Evolutionary conservation across 164 flowering plant genomes (phyloP), one percentile per base, ranked within the genome.

Genomic region (Kingdonia uniflora): DNA sequence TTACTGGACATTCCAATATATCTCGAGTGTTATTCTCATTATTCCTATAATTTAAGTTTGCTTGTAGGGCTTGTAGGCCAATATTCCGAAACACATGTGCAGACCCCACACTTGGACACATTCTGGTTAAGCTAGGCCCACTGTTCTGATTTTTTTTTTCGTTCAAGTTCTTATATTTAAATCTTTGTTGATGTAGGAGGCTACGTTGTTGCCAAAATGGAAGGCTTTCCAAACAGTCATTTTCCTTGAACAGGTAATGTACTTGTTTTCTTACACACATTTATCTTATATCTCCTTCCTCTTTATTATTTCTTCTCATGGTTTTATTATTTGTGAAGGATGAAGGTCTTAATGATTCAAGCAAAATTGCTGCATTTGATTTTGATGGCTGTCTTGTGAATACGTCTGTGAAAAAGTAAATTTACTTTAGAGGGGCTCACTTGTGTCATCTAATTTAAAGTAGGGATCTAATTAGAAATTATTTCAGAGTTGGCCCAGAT

Each of bases 371-470:
- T 52, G 96, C 98, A 49, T 92, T 92, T 74, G 96, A 92, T 77
- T 92, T 92, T 80, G 98, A 92, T 80, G 96, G 95, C 16, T 85
- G 95, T 59, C 96, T 92, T 48, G 98, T 60, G 8, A 88, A 82
- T 5, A 88, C 98, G 54, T 69, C 81, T 47, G 88, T 88, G 25
- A 77, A 60, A 62, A 88, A 74, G 95, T 85, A 76, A 11, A 5
- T 8, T 49, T 15, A 39, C 44, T 47, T 19, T 65, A 29, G 35
- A 29, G 8, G 4, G 35, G 35, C 4, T 29, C 35, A 29, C 35
- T 29, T 29, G 35, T 29, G 6, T 29, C 35, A 29, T 29, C 35
- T 29, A 29, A 29, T 29, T 29, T 29, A 3, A 29, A 29, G 35
- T 4, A 29, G 8, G 35, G 35, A 29, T 29, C 35, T 29, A 29